Conservation (phyloP, 2,329 filamentous ascomycete genomes). For the Penicillium decumbens region DNA sequence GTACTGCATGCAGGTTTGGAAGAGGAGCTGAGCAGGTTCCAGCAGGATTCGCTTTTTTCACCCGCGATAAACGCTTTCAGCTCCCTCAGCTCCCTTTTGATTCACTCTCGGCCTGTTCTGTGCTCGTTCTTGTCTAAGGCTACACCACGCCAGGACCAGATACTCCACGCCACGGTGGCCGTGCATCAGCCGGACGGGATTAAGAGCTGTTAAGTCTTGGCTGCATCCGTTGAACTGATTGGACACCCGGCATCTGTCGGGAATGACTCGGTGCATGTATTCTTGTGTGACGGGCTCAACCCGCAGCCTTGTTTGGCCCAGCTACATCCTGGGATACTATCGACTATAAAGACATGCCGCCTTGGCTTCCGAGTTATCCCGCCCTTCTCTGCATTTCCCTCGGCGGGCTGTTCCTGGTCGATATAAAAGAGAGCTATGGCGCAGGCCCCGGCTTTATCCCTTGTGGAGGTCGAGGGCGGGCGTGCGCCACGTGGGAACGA, state of each 20-base stretch:
- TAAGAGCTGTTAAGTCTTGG: neutral
- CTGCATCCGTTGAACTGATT: neutral
- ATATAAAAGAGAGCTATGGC: slow-evolving; percentile 5
- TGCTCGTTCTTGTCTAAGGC: neutral
- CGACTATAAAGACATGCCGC: neutral
- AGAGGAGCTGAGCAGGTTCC: neutral
- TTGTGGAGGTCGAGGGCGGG: slow-evolving; percentile 3
- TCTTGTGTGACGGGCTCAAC: neutral
- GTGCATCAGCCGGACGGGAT: neutral
- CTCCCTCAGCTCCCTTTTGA: neutral
- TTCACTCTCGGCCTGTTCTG: neutral
- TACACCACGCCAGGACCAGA: neutral
- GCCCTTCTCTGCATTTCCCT: neutral
- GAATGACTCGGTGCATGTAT: neutral
- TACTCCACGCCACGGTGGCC: neutral
- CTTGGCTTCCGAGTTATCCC: slow-evolving; percentile 3
- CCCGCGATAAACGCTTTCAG: neutral
- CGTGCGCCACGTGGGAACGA: slow-evolving; percentile 17
- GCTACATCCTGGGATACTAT: neutral
- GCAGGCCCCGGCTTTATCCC: neutral
- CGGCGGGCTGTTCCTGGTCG: neutral
- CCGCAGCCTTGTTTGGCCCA: neutral
- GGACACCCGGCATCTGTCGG: neutral
- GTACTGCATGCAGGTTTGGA: neutral
- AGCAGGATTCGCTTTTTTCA: neutral